phyloP scores from a whole-genome alignment of 768 basidiomycete species.

The Neoboletus subvelutipes region DNA sequence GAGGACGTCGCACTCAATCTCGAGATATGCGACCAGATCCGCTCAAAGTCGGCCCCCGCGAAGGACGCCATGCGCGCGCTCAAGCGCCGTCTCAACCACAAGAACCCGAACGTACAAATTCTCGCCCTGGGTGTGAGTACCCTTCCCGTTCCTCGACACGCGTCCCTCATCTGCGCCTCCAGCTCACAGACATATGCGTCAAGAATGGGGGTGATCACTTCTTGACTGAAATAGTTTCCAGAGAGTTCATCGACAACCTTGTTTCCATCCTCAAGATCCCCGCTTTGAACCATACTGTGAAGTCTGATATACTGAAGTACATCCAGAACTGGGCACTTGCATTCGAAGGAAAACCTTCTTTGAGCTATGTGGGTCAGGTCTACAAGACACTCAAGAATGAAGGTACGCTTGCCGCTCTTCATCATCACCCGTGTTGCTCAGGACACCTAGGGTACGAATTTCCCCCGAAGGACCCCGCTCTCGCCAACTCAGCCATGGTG shows the following conservation, averaged over 20 bases:
- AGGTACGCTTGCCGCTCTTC: conserved; percentile 46
- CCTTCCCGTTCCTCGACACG: background rate
- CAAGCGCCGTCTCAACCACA: conserved; percentile 84
- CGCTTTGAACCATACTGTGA: conserved; percentile 76
- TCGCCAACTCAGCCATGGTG: conserved; percentile 80
- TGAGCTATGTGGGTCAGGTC: conserved; percentile 75
- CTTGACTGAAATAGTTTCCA: conserved; percentile 75
- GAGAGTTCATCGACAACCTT: conserved; percentile 93
- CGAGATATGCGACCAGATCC: conserved; percentile 96
- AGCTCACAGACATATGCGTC: conserved; percentile 89
- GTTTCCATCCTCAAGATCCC: conserved; percentile 84
- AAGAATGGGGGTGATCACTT: conserved; percentile 98
- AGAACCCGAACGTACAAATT: conserved; percentile 94
- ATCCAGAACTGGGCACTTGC: conserved; percentile 95
- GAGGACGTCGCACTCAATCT: conserved; percentile 93
- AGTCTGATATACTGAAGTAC: conserved; percentile 68
- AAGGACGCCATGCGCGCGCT: conserved; percentile 87
- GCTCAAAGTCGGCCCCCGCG: conserved; percentile 82
- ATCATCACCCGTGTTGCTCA: background rate
- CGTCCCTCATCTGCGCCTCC: conserved; percentile 6
- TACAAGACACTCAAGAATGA: conserved; percentile 76
- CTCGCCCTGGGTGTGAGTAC: conserved; percentile 76
- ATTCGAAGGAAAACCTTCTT: conserved; percentile 75
- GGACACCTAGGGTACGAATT: conserved; percentile 66
- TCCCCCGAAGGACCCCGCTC: conserved; percentile 72